These are phyloP conservation scores for Penicillium psychrosexuale DNA, from an alignment of 2,329 filamentous ascomycete genomes.

Conservation along the genomic window DNA sequence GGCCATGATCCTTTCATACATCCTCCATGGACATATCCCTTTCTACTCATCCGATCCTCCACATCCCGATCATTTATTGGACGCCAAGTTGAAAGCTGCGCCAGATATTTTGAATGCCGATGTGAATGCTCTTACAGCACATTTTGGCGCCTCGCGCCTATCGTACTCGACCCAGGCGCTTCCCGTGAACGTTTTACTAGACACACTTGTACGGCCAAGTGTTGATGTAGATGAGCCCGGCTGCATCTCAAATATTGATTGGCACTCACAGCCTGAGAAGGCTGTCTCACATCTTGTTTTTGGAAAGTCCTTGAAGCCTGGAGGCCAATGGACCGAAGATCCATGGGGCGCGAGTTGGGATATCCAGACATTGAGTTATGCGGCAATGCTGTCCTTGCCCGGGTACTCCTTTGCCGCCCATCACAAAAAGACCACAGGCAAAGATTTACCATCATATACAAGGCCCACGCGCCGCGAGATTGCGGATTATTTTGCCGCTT, in stretches of 20 bases:
- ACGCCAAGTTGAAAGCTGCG: constrained; percentile 51
- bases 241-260: constrained; percentile 52
- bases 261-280: constrained; percentile 51
- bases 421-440: constrained; percentile 42
- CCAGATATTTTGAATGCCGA: constrained; percentile 50
- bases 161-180: constrained; percentile 62
- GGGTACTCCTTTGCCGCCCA: constrained; percentile 58
- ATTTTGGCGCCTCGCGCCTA: constrained; percentile 56
- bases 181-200: constrained; percentile 58
- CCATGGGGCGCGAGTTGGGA: constrained; percentile 52
- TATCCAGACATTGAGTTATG: constrained; percentile 60
- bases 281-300: constrained; percentile 55
- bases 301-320: constrained; percentile 50
- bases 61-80: constrained; percentile 57
- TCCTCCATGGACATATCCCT: constrained; percentile 60
- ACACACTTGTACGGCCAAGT: constrained; percentile 58
- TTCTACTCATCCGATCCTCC: constrained; percentile 51
- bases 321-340: constrained; percentile 60
- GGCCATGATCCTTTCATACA: constrained; percentile 60
- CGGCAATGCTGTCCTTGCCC: constrained; percentile 59
- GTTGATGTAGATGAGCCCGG: constrained; percentile 56
- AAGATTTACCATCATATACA: constrained; percentile 50
- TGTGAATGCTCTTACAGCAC: constrained; percentile 51
- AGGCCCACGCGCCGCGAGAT: constrained; percentile 55
- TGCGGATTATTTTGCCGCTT: constrained; percentile 54